Conservation (phyloP, 805 yeast genomes). For the Blastobotrys mokoenaii region DNA sequence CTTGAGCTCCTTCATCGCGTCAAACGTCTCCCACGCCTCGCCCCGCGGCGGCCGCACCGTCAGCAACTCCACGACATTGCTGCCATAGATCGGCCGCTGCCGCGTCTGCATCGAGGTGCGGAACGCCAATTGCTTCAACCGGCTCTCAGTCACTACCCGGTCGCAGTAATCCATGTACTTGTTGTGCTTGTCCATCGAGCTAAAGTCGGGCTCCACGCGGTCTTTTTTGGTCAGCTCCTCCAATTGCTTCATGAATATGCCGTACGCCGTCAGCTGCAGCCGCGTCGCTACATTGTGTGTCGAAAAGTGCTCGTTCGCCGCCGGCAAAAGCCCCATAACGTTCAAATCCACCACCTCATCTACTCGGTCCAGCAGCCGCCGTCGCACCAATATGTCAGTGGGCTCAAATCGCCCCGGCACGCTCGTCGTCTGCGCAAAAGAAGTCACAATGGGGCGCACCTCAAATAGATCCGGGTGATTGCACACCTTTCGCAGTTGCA, state of each 20-base stretch:
- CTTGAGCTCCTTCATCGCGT: slow-evolving; percentile 14
- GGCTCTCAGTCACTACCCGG: slow-evolving; percentile 43
- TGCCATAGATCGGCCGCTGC: slow-evolving; percentile 62
- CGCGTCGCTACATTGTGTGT: slow-evolving; percentile 14
- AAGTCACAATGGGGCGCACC: slow-evolving; percentile 88
- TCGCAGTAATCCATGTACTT: slow-evolving; percentile 45
- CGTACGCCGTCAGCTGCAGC: slow-evolving; percentile 5
- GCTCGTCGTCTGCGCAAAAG: slow-evolving; percentile 65
- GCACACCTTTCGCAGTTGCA: slow-evolving; percentile 96
- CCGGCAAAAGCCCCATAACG: slow-evolving; percentile 54
- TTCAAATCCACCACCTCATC: slow-evolving; percentile 37
- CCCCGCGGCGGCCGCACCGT: slow-evolving; percentile 13
- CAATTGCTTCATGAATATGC: slow-evolving; percentile 11
- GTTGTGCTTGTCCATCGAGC: slow-evolving; percentile 43
- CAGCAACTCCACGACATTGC: slow-evolving; percentile 41
- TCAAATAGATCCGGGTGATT: slow-evolving; percentile 95
- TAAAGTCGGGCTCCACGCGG: slow-evolving; percentile 23
- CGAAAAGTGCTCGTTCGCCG: slow-evolving; percentile 35
- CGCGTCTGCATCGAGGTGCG: slow-evolving; percentile 60
- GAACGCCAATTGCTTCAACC: slow-evolving; percentile 43
- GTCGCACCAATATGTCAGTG: slow-evolving; percentile 35
- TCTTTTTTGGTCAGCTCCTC: slow-evolving; percentile 8
- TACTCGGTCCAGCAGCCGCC: slow-evolving; percentile 22
- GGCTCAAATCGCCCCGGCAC: slow-evolving; percentile 44
- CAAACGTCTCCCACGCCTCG: slow-evolving; percentile 5